These are phyloP conservation scores for Capsella bursapastoris DNA, from an alignment of 345 rosid species.

Conservation along the genomic window DNA sequence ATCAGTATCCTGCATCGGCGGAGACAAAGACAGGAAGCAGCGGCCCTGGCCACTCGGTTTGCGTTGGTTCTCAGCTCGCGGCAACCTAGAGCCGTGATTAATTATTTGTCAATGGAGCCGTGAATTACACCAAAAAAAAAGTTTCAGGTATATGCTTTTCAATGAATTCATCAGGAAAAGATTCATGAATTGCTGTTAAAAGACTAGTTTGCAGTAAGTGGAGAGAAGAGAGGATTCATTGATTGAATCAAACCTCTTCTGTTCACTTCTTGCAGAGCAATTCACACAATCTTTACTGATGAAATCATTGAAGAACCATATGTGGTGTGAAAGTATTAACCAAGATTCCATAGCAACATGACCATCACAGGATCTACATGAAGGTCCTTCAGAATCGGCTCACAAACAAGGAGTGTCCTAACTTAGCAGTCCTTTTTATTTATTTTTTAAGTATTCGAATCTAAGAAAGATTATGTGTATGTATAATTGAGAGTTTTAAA, in stretches of 20 bases:
- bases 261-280: background rate
- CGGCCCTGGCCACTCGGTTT: conserved; percentile 81
- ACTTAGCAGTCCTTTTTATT: conserved; percentile 1
- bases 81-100: conserved; percentile 66
- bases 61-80: conserved; percentile 87
- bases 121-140: conserved; percentile 21
- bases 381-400: conserved; percentile 2
- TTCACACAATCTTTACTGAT: conserved; percentile 4
- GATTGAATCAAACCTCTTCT: background rate
- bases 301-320: conserved; percentile 16
- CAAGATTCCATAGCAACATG: background rate
- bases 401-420: conserved; percentile 19
- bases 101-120: conserved; percentile 38
- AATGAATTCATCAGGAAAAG: conserved; percentile 25
- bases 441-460: background rate
- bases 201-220: conserved; percentile 14
- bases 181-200: background rate
- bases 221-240: background rate
- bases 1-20: conserved; percentile 88
- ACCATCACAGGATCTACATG: conserved; percentile 21
- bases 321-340: background rate
- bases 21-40: conserved; percentile 94
- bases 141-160: conserved; percentile 4
- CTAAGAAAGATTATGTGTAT: conserved; percentile 15
- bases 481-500: background rate